Percentiles rank a stretch among this genome's conserved stretches.
Conservation (phyloP, 768 basidiomycete species). For the Astraeus odoratus region DNA sequence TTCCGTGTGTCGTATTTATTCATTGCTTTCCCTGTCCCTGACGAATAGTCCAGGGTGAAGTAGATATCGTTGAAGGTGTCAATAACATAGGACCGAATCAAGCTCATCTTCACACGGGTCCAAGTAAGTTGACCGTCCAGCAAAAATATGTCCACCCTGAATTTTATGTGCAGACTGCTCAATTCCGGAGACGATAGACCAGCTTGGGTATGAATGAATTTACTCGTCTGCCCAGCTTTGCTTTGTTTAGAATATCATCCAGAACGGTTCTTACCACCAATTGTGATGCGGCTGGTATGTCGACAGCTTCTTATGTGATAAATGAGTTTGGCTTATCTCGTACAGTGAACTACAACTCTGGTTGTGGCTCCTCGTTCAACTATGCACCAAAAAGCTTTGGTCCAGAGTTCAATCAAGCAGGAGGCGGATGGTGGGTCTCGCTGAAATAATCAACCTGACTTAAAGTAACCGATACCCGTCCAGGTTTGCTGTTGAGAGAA, state of each 20-base stretch:
- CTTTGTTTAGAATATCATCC: not conserved
- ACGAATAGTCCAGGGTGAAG: slow-evolving; percentile 19
- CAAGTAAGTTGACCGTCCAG: slow-evolving; percentile 26
- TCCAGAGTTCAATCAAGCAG: slow-evolving; percentile 24
- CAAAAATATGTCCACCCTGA: not conserved
- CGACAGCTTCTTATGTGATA: not conserved
- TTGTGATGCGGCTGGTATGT: slow-evolving; percentile 18
- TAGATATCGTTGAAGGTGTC: slow-evolving; percentile 34
- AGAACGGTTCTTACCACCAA: slow-evolving; percentile 18
- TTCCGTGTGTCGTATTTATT: slow-evolving; percentile 11
- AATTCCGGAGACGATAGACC: slow-evolving; percentile 17
- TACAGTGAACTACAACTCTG: slow-evolving; percentile 26
- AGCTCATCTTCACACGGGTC: slow-evolving; percentile 49
- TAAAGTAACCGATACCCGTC: not conserved
- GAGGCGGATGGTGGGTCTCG: slow-evolving; percentile 33
- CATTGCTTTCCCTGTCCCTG: not conserved
- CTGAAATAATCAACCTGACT: not conserved
- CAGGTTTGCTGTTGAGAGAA: slow-evolving; percentile 36
- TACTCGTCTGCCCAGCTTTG: not conserved
- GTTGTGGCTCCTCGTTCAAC: slow-evolving; percentile 29
- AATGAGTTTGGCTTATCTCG: slow-evolving; percentile 1
- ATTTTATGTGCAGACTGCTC: slow-evolving; percentile 15
- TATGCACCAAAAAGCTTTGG: slow-evolving; percentile 23
- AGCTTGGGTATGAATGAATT: slow-evolving; percentile 19
- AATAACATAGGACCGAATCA: slow-evolving; percentile 48